Evolutionary conservation across 2,329 filamentous ascomycete genomes (phyloP).

Genomic region (Xylariaceae sp.): DNA sequence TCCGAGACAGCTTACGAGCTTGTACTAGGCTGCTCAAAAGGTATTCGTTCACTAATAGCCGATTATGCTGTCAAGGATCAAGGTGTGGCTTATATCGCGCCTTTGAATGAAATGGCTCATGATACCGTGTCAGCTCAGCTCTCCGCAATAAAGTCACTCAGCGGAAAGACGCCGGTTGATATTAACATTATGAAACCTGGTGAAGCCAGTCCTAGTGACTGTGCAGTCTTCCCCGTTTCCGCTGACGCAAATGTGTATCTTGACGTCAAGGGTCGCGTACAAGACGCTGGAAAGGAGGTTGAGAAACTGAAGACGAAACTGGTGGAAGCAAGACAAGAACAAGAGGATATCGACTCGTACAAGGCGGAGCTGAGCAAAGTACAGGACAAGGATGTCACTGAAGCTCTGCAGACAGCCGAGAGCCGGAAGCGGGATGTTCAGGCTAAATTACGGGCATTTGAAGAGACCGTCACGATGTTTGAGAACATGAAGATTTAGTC

Average conservation of each 20-base stretch:
- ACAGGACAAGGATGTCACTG: conserved; percentile 2
- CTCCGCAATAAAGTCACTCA: conserved; percentile 4
- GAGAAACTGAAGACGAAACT: not conserved
- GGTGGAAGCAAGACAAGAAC: not conserved
- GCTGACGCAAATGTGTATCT: conserved; percentile 2
- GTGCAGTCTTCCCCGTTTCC: conserved; percentile 2
- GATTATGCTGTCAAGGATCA: conserved; percentile 3
- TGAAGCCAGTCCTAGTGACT: not conserved
- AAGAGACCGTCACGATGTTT: conserved; percentile 1
- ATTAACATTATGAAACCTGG: not conserved
- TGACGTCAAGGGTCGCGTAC: conserved; percentile 1
- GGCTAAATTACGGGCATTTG: not conserved
- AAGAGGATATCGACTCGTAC: not conserved
- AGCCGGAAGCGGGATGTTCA: not conserved
- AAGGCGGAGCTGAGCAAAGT: conserved; percentile 2
- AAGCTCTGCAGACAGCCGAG: not conserved
- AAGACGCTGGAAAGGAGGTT: not conserved
- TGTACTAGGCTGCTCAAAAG: conserved; percentile 2
- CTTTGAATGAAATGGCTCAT: not conserved
- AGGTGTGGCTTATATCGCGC: not conserved
- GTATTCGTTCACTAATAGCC: not conserved
- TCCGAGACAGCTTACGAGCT: conserved; percentile 4
- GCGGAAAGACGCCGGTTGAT: conserved; percentile 1
- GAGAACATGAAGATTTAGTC: not conserved
- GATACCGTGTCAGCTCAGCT: conserved; percentile 2